These are phyloP conservation scores for Lobulomyces angularis DNA, from an alignment of 192 early-diverging fungal species.

Conservation along the genomic window DNA sequence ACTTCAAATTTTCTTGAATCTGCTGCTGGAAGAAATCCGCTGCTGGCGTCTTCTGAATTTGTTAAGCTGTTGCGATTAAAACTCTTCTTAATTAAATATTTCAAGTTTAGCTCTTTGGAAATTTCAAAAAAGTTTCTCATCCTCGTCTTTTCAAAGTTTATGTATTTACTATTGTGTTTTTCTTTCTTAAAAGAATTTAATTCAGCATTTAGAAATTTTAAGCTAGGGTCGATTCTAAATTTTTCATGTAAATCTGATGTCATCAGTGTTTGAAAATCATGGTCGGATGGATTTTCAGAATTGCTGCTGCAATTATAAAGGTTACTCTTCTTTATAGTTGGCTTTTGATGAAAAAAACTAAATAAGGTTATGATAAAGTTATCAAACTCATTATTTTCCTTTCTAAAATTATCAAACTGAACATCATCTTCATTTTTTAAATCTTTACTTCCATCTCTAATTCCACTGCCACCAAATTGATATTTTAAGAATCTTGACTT, in stretches of 20 bases:
- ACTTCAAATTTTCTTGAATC: constrained; percentile 5
- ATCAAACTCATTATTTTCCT: constrained; percentile 17
- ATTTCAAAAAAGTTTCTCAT: constrained; percentile 10
- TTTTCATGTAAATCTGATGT: too few relatives aligned
- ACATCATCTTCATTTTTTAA: too few relatives aligned
- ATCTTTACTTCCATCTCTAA: too few relatives aligned
- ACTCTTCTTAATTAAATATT: constrained; percentile 6
- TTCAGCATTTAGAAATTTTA: too few relatives aligned
- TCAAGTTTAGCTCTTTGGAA: constrained; percentile 8
- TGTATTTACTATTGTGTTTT: too few relatives aligned
- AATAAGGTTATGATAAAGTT: constrained; percentile 21
- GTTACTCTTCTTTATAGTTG: constrained; percentile 3
- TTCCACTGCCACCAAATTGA: constrained; percentile 16
- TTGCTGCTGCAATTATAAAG: too few relatives aligned
- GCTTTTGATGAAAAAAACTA: constrained; percentile 18
- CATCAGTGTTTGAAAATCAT: too few relatives aligned
- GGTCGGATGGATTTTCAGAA: too few relatives aligned
- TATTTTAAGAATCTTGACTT: constrained; percentile 17
- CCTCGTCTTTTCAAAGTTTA: constrained; percentile 5
- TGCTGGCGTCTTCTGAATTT: background rate
- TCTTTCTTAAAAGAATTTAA: too few relatives aligned
- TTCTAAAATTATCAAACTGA: background rate
- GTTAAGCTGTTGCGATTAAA: constrained; percentile 2
- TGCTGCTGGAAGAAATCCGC: constrained; percentile 5
- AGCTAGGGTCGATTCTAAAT: too few relatives aligned